Evolutionary conservation across 768 basidiomycete genomes (phyloP), one percentile per base, ranked within the genome.

Genomic region (Pleurotus sapidus): DNA sequence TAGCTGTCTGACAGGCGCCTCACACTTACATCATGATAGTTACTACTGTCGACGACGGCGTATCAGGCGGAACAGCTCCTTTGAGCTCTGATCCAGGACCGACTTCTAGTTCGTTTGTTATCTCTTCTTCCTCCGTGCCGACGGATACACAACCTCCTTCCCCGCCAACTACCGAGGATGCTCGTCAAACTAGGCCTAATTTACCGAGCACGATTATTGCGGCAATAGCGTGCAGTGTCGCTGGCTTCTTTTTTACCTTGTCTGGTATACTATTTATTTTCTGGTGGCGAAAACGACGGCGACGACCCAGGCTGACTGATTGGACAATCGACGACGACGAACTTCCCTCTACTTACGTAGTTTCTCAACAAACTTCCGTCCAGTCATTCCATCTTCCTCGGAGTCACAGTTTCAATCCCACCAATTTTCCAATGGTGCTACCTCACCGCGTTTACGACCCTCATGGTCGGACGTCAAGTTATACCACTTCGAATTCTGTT

Each of bases 291-390:
- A 54, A 25, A 25, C 51, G 51, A 25, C 51, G 39, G 6, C 51
- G 39, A 24, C 39, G 39, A 40, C 20, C 38, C 9, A 20, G 24
- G 15, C 12, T 17, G 23, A 37, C 37, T 17, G 42, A 18, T 4
- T 54, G 51, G 51, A 54, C 39, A 20, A 54, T 54, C 37, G 51
- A 54, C 39, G 51, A 54, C 39, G 18, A 18, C 39, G 42, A 23
- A 2, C 51, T 37, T 14, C 39, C 51, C 9, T 12, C 51, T 2
- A 20, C 51, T 11, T n/a, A 17, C 34, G 23, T 49, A 0, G 47
- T 27, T 27, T 24, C 24, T 18, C 47, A 48, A 9, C 17, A 18
- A 20, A n/a, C 47, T n/a, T 25, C 47, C 15, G 20, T 14, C 46
- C 46, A 48, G 27, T 17, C 20, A 18, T 48, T 25, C 7, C 18